phyloP scores from a whole-genome alignment of 371 early-diverging fungal species.

The Mortierella sp. region DNA sequence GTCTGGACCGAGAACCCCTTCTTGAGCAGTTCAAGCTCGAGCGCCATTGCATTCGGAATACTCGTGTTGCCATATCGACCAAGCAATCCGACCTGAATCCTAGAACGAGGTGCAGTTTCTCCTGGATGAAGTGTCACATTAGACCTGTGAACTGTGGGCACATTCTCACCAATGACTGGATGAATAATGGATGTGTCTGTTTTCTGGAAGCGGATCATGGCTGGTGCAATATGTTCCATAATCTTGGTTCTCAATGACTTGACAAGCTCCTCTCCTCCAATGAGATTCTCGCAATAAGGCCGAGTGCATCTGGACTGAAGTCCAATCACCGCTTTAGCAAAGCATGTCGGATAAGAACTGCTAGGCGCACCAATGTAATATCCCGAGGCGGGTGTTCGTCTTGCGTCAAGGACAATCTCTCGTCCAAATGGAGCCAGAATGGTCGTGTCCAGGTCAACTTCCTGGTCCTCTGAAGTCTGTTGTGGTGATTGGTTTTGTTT shows the following conservation, averaged over 20 bases:
- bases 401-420: slow-evolving; percentile 31
- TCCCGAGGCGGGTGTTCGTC: neutral
- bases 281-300: slow-evolving; percentile 37
- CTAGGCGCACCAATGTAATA: slow-evolving; percentile 36
- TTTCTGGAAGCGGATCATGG: slow-evolving; percentile 40
- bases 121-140: slow-evolving; percentile 24
- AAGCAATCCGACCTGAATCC: slow-evolving; percentile 38
- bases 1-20: slow-evolving; percentile 45
- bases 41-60: slow-evolving; percentile 35
- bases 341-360: slow-evolving; percentile 42
- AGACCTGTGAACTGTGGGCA: slow-evolving; percentile 13
- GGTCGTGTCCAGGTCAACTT: slow-evolving; percentile 21
- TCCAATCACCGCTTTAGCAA: slow-evolving; percentile 45
- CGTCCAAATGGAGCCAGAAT: slow-evolving; percentile 38
- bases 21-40: slow-evolving; percentile 44
- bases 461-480: neutral
- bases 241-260: slow-evolving; percentile 26
- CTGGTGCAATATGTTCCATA: slow-evolving; percentile 15
- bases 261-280: slow-evolving; percentile 39
- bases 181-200: slow-evolving; percentile 45
- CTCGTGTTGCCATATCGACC: slow-evolving; percentile 53
- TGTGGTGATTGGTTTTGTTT: slow-evolving; percentile 1
- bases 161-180: slow-evolving; percentile 21
- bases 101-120: slow-evolving; percentile 41
- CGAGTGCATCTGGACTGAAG: slow-evolving; percentile 48